A percentile compares a stretch with the other conserved stretches of the same genome.
Evolutionary conservation across 805 yeast genomes (phyloP).

Genomic region (Yarrowia porcina): DNA sequence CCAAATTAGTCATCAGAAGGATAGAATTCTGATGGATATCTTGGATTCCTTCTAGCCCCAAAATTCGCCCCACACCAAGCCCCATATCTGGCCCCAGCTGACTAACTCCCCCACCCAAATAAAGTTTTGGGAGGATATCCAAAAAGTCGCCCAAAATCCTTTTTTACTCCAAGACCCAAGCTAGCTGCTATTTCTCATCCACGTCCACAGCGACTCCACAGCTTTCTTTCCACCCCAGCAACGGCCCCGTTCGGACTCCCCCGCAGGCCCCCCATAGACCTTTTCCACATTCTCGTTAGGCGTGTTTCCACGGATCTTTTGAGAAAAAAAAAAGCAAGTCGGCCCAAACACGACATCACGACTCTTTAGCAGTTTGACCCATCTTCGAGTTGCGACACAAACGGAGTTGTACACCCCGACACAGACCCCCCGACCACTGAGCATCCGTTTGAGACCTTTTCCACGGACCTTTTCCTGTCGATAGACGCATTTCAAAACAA

Average conservation of each 20-base stretch:
- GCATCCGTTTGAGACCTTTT: not conserved
- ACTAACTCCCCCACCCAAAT: constrained; percentile 20
- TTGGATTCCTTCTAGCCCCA: too few relatives aligned
- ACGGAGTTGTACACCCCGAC: too few relatives aligned
- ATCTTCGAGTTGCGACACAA: not conserved
- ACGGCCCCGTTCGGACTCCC: not conserved
- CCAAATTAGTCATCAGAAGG: not conserved
- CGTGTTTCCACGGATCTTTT: too few relatives aligned
- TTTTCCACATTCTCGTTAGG: not conserved
- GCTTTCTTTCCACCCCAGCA: not conserved
- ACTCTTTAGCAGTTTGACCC: too few relatives aligned
- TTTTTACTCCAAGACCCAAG: constrained; percentile 8
- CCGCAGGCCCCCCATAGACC: too few relatives aligned
- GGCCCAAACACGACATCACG: not conserved
- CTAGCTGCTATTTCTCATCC: not conserved
- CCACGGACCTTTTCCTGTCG: not conserved
- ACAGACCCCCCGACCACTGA: not conserved
- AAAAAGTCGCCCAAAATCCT: constrained; percentile 10
- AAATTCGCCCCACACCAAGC: not conserved
- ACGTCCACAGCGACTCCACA: not conserved
- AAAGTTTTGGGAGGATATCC: not conserved
- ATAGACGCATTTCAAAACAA: not conserved
- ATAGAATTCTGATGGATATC: too few relatives aligned
- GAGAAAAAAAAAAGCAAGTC: not conserved
- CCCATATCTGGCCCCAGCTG: not conserved